Base-by-base conservation (phyloP, 129 eudicot genomes). In the Chrysanthemum seticuspe region DNA sequence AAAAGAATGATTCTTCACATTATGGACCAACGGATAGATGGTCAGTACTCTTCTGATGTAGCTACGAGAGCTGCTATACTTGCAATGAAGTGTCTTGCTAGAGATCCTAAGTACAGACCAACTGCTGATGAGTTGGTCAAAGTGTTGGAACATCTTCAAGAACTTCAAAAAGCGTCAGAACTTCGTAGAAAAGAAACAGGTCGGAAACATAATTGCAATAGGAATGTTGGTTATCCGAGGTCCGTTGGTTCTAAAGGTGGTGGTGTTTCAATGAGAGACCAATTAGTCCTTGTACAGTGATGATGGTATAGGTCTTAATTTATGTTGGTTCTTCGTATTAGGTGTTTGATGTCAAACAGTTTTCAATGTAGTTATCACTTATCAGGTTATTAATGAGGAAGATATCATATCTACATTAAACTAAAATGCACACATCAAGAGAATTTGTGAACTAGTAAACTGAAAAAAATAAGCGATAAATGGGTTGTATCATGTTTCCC, bases 1-100 rank as follows among this genome's bases (percentile, higher is more conserved):
- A 87, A 85, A 73, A 74, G 90, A 10, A 87, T 74, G 78, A 70
- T 93, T n/a, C 74, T 81, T 45, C 76, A 70, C 2, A 85, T 93
- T 0, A 90, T 93, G 87, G 98, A 93, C 65, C 74, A 82, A 2
- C 87, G 96, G 13, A 80, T 93, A 16, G 68, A 77, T 49, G 93
- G 95, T 57, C 95, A 93, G 65, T 93, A 87, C 78, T 56, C 98
- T 1, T 6, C 83, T 7, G 80, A 65, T 14, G 88, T 70, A 3
- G 96, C 92, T 14, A 44, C 64, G 72, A 81, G 67, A 54, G 88
- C 91, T 10, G 92, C 90, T 40, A 66, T 74, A n/a, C 87, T 93
- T 19, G 90, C 94, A 36, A 60, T 84, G 66, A 86, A 77, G 83
- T 93, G 98, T 80, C 82, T 93, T 18, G 76, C 87, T 1, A 18